Evolutionary conservation across 2,329 filamentous ascomycete species (phyloP).

Genomic region (Chaetothyriales sp.): DNA sequence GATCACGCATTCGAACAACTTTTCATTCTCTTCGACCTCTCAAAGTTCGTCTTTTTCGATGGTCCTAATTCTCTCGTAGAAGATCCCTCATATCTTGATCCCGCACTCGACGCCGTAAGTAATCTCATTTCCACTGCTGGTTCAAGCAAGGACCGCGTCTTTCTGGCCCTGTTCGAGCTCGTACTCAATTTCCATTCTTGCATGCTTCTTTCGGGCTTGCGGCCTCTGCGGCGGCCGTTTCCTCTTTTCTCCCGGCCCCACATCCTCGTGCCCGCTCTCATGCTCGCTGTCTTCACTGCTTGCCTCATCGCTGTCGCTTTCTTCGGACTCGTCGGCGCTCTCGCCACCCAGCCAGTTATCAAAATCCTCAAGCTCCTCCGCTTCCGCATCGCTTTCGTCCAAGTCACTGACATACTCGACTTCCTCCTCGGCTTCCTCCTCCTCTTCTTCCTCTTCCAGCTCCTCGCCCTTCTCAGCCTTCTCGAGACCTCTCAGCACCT

Average conservation of each 20-base stretch:
- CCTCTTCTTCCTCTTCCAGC: slow-evolving; percentile 62
- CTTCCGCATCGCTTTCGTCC: slow-evolving; percentile 67
- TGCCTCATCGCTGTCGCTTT: slow-evolving; percentile 34
- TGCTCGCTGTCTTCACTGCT: slow-evolving; percentile 39
- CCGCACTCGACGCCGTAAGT: no score
- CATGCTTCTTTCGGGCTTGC: slow-evolving; percentile 49
- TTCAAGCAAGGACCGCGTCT: slow-evolving; percentile 30
- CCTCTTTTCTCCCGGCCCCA: slow-evolving; percentile 39
- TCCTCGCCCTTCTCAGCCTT: slow-evolving; percentile 74
- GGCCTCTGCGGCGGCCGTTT: slow-evolving; percentile 40
- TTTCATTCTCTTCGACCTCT: neutral
- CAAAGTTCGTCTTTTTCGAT: neutral
- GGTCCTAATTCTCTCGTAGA: neutral
- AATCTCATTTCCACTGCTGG: neutral
- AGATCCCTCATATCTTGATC: neutral
- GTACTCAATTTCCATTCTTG: slow-evolving; percentile 62
- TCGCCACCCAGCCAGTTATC: slow-evolving; percentile 85
- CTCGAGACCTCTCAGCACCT: slow-evolving; percentile 83
- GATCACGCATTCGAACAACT: neutral
- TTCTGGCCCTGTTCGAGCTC: slow-evolving; percentile 54
- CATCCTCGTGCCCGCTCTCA: slow-evolving; percentile 37
- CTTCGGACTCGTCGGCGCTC: slow-evolving; percentile 37
- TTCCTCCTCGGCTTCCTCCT: slow-evolving; percentile 52
- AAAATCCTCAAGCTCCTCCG: slow-evolving; percentile 70
- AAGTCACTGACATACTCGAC: slow-evolving; percentile 92